Base-by-base conservation (phyloP, 768 basidiomycete species). In the Amanita pallidorosea region DNA sequence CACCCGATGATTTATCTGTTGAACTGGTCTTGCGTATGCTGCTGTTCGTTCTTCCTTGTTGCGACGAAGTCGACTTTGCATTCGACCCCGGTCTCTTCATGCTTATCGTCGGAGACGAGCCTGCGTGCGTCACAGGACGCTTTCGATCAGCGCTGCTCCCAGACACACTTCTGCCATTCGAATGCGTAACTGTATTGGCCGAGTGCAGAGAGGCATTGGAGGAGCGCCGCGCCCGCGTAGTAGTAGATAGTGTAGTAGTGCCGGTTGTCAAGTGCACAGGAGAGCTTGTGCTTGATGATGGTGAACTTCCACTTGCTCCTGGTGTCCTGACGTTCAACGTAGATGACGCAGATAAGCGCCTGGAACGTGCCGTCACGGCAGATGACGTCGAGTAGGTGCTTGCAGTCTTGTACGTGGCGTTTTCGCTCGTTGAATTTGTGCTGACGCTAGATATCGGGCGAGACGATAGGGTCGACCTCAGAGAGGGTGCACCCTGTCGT, bases 391-490 rank as follows among this genome's bases (percentile, higher is more conserved):
- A 49, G 40, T 49, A 49, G 7, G 48, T 49, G 40, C 48, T 49
- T 23, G 38, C 48, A 25, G 48, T 49, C 36, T 37, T 49, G 17
- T 49, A 49, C 6, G 48, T 31, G 20, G 27, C 20, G 13, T 34
- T 45, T 25, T 48, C 49, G 34, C 45, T 45, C 6, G 53, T 54
- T 8, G 59, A 56, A 12, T 48, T 45, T 2, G 57, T 58, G 20
- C 60, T 61, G 12, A 60, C 47, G 50, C 53, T 56, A 5, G 61
- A 61, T 0, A 48, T 49, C 15, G 60, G 55, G n/a, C 57, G 40
- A 43, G 48, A 27, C 18, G 48, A 49, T n/a, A 41, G 22, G 8
- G 48, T 15, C 12, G 48, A 49, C 48, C 31, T 49, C 5, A 33
- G 7, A 34, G 46, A 12, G 7, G 34, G 20, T 17, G 49, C 25